Base-by-base conservation (phyloP, 192 early-diverging fungal species). In the Phycomyces nitens region DNA sequence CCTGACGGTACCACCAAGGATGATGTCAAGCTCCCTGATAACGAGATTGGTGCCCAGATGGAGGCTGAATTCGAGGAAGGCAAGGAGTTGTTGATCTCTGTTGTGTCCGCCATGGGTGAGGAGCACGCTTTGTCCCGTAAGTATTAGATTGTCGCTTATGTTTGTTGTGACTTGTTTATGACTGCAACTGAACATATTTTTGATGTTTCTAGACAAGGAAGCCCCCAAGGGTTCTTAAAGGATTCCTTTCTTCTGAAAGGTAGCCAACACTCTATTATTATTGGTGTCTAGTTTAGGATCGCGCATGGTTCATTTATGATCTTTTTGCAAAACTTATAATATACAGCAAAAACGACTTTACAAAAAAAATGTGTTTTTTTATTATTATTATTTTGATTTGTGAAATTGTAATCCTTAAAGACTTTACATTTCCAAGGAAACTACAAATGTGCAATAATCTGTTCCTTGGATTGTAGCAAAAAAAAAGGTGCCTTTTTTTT, bases 21-120 rank as follows among this genome's bases (percentile, higher is more conserved):
- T 71, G 97, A 99, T 73, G 89, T 98, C 83, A 92, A 92, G 87
- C 67, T 95, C 62, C 92, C 91, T 58, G 90, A 93, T 12, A 83
- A 80, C 64, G 95, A 96, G 24, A 63, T 94, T 22, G 92, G 93
- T 69, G 69, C 85, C 24, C 75, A 88, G 68, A 77, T 99, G 27
- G 38, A 86, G 61, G 81, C 65, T 24, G 90, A 86, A 11, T 94
- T 96, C 62, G 82, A 86, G 0, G 86, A 77, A 1, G 81, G 84
- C 69, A 77, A 74, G 62, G 94, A 96, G 60, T 75, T 96, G 34
- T 69, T 92, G 53, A 86, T 98, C 74, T 90, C 92, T 65, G 84
- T 99, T 71, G 72, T 92, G 34, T 69, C 83, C 38, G 82, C 97
- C 62, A 97, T 97, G 94, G 94, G 92, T 69, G 92, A 94, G 75